A percentile compares a stretch with the other conserved stretches of the same genome.
These are phyloP conservation scores for Sugiyamaella sp. DNA, from an alignment of 1,139 yeast genomes.

Conservation along the genomic window DNA sequence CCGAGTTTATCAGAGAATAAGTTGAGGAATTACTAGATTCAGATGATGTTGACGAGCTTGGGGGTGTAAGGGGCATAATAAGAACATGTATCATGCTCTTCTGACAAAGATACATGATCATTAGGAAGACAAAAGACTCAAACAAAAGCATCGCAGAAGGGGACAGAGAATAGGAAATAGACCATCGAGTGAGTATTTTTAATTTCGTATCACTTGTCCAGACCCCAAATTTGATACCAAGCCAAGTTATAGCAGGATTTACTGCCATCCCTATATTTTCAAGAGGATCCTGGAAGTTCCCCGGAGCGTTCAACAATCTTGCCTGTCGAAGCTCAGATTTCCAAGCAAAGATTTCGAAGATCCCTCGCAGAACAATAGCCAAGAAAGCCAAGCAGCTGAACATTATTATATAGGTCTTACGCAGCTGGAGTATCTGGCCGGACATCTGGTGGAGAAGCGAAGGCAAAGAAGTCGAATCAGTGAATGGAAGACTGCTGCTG, in stretches of 20 bases:
- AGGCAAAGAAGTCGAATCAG: neutral
- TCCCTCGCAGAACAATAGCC: slow-evolving; percentile 15
- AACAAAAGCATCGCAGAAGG: slow-evolving; percentile 16
- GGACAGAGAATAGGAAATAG: slow-evolving; percentile 21
- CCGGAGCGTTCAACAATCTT: slow-evolving; percentile 23
- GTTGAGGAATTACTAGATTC: neutral
- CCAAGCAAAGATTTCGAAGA: slow-evolving; percentile 29
- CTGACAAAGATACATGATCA: slow-evolving; percentile 19
- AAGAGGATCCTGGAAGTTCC: slow-evolving; percentile 26
- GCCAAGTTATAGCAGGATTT: slow-evolving; percentile 16
- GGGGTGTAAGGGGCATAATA: neutral
- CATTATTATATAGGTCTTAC: slow-evolving; percentile 20
- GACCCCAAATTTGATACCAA: slow-evolving; percentile 3
- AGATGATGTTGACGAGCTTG: neutral
- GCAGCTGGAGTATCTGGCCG: slow-evolving; percentile 10
- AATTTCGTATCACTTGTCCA: neutral
- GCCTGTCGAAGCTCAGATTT: slow-evolving; percentile 22
- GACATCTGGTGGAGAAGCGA: neutral
- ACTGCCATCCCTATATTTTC: slow-evolving; percentile 21
- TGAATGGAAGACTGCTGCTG: neutral
- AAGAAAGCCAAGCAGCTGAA: slow-evolving; percentile 23
- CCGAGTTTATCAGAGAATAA: neutral
- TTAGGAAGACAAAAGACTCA: slow-evolving; percentile 5
- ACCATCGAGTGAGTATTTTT: slow-evolving; percentile 22
- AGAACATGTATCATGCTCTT: slow-evolving; percentile 11